phyloP scores from a whole-genome alignment of 2,329 filamentous ascomycete species.

The Talaromyces sp. region DNA sequence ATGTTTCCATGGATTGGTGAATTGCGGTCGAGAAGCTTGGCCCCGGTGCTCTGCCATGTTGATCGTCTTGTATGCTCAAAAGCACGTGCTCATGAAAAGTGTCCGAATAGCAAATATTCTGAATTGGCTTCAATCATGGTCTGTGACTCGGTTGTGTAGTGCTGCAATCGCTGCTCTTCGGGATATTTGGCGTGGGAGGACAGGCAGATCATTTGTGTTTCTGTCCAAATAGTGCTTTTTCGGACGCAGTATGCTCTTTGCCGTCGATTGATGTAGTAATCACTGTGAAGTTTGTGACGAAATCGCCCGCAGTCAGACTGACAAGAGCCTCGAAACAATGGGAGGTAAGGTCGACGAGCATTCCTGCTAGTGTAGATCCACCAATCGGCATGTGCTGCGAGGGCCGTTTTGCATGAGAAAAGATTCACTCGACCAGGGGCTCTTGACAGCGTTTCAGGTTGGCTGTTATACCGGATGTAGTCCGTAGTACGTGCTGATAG shows the following conservation, averaged over 20 bases:
- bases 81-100: not conserved
- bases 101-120: not conserved
- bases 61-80: not conserved
- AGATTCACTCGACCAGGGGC: not conserved
- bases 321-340: not conserved
- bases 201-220: not conserved
- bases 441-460: not conserved
- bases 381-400: constrained; percentile 5
- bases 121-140: constrained; percentile 8
- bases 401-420: not conserved
- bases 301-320: not conserved
- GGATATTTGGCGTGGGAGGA: not conserved
- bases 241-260: not conserved
- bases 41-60: constrained; percentile 24
- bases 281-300: not conserved
- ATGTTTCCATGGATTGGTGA: constrained; percentile 27
- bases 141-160: not conserved
- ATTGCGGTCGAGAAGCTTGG: constrained; percentile 22
- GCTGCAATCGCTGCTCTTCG: not conserved
- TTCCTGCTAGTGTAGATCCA: not conserved
- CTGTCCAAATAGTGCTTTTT: not conserved
- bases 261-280: not conserved
- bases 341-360: not conserved
- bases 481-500: not conserved
- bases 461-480: not conserved